These are phyloP conservation scores for Sugiyamaella qingdaonensis DNA, from an alignment of 805 yeast genomes.

Conservation along the genomic window DNA sequence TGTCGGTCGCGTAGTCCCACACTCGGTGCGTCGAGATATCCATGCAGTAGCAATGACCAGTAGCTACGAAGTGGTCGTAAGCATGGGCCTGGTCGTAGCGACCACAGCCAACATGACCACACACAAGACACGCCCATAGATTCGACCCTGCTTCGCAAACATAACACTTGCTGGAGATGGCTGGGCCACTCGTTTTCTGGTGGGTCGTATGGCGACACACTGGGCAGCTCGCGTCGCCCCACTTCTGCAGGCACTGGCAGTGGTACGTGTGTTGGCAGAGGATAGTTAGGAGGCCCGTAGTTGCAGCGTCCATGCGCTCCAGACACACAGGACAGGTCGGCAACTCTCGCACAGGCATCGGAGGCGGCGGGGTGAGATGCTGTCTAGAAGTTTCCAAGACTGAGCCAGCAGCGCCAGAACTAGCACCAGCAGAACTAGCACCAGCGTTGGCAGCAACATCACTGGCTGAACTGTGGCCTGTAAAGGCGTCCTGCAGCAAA, in stretches of 20 bases:
- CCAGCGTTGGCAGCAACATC: slow-evolving; percentile 10
- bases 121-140: slow-evolving; percentile 83
- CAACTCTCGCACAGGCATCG: slow-evolving; percentile 47
- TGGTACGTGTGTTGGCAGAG: slow-evolving; percentile 94
- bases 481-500: slow-evolving; percentile 68
- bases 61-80: slow-evolving; percentile 67
- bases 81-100: slow-evolving; percentile 85
- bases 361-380: slow-evolving; percentile 25
- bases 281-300: slow-evolving; percentile 79
- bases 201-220: slow-evolving; percentile 70
- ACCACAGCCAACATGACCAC: slow-evolving; percentile 92
- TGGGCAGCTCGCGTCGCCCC: slow-evolving; percentile 90
- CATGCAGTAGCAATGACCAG: slow-evolving; percentile 90
- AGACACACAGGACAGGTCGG: slow-evolving; percentile 94
- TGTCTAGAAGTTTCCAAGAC: slow-evolving; percentile 2
- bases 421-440: not conserved
- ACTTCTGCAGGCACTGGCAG: slow-evolving; percentile 78
- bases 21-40: slow-evolving; percentile 78
- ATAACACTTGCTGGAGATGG: slow-evolving; percentile 21
- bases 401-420: not conserved
- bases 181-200: slow-evolving; percentile 13
- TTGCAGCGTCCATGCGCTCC: slow-evolving; percentile 76
- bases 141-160: slow-evolving; percentile 56
- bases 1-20: slow-evolving; percentile 93
- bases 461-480: slow-evolving; percentile 30